These are phyloP conservation scores for Irpex lacteus DNA, from an alignment of 1,284 basidiomycete species.

Conservation along the genomic window DNA sequence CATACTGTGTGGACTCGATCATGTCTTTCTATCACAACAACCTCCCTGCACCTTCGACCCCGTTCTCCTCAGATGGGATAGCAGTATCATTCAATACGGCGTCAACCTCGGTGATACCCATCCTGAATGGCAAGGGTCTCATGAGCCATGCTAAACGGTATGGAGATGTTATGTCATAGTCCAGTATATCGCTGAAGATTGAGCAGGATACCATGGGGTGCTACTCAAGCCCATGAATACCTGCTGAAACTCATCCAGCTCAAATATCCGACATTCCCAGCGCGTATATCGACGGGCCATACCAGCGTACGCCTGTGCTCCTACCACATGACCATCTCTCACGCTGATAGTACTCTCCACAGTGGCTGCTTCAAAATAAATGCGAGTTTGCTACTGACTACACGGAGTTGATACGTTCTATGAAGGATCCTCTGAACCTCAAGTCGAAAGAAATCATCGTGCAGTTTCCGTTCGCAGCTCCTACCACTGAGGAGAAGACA, in stretches of 20 bases:
- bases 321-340: neutral
- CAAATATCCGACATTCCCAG: constrained; percentile 91
- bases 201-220: constrained; percentile 89
- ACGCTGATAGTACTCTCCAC: constrained; percentile 3
- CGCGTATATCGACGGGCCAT: constrained; percentile 53
- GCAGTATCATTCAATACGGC: constrained; percentile 84
- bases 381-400: constrained; percentile 89
- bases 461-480: constrained; percentile 80
- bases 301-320: constrained; percentile 44
- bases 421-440: constrained; percentile 65
- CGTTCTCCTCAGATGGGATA: constrained; percentile 68
- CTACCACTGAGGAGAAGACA: constrained; percentile 80
- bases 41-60: constrained; percentile 31
- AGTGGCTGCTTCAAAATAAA: constrained; percentile 91
- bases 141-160: constrained; percentile 85
- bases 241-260: constrained; percentile 91
- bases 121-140: constrained; percentile 77
- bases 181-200: neutral
- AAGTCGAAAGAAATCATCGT: constrained; percentile 71
- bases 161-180: constrained; percentile 14
- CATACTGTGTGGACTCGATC: constrained; percentile 89
- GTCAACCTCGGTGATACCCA: constrained; percentile 85
- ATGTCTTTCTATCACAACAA: constrained; percentile 90
- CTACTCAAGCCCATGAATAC: constrained; percentile 87
- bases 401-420: constrained; percentile 56